phyloP scores from a whole-genome alignment of 2,329 filamentous ascomycete genomes.

The Gnomoniopsis sp. region DNA sequence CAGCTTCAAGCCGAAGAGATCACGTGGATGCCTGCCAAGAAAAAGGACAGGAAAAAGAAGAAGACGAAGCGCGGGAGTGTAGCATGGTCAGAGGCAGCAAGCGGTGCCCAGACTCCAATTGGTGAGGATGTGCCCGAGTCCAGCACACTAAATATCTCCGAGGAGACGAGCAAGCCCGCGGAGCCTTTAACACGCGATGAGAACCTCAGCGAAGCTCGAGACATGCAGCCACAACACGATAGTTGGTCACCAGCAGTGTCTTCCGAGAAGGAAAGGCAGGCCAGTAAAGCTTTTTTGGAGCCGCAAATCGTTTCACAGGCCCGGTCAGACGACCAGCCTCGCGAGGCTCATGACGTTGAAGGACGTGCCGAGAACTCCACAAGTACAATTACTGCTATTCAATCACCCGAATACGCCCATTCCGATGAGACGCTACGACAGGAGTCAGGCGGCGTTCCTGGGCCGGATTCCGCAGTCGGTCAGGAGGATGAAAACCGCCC shows the following conservation, averaged over 20 bases:
- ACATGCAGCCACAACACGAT: constrained; percentile 19
- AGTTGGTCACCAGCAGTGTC: constrained; percentile 23
- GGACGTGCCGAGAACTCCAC: neutral
- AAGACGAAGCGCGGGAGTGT: constrained; percentile 31
- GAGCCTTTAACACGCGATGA: neutral
- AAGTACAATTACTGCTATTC: neutral
- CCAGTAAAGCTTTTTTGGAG: constrained; percentile 17
- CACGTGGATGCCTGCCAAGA: constrained; percentile 27
- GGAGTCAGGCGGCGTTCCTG: neutral
- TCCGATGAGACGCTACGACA: neutral
- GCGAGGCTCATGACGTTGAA: neutral
- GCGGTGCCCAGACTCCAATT: constrained; percentile 9
- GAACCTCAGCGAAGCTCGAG: neutral
- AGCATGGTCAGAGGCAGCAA: constrained; percentile 17
- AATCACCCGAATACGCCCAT: neutral
- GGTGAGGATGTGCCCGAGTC: constrained; percentile 8
- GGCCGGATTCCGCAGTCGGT: neutral
- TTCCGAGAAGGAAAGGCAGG: constrained; percentile 28
- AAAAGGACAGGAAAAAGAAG: constrained; percentile 29
- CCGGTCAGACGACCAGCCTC: constrained; percentile 2
- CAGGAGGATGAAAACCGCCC: neutral
- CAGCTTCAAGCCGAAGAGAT: constrained; percentile 21
- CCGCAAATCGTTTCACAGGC: constrained; percentile 9
- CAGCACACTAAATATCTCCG: neutral
- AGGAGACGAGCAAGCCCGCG: neutral